Evolutionary conservation across 345 rosid species (phyloP).

Genomic region (Schrenkiella parvula): DNA sequence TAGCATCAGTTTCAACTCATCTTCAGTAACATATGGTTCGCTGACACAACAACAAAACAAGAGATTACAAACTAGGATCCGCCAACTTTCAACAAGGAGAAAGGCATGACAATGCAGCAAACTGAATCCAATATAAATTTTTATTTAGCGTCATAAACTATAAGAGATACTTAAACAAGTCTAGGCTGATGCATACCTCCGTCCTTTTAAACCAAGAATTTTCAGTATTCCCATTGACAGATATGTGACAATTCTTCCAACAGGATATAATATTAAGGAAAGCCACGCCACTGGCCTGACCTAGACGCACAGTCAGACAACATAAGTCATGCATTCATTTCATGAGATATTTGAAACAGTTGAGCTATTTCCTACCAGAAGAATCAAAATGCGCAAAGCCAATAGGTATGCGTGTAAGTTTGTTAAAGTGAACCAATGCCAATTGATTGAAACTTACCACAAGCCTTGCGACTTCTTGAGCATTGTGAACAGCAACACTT

Average conservation of each 20-base stretch:
- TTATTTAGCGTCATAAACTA: background rate
- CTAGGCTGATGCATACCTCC: slow-evolving; percentile 55
- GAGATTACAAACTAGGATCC: background rate
- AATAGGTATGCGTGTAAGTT: background rate
- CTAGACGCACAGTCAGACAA: slow-evolving; percentile 54
- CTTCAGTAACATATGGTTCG: slow-evolving; percentile 96
- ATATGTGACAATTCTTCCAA: slow-evolving; percentile 89
- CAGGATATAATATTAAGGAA: slow-evolving; percentile 88
- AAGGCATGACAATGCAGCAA: slow-evolving; percentile 9
- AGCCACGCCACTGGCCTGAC: slow-evolving; percentile 99
- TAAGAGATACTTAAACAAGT: slow-evolving; percentile 1
- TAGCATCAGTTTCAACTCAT: slow-evolving; percentile 91
- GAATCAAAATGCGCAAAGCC: background rate
- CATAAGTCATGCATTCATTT: slow-evolving; percentile 30
- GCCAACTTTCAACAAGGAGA: slow-evolving; percentile 1
- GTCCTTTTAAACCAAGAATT: slow-evolving; percentile 87
- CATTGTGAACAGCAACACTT: slow-evolving; percentile 96
- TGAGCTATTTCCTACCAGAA: slow-evolving; percentile 11
- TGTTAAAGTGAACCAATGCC: background rate
- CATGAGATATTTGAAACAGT: background rate
- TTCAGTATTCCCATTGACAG: slow-evolving; percentile 98
- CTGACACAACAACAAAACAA: slow-evolving; percentile 27
- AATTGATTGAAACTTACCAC: slow-evolving; percentile 58
- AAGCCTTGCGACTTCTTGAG: slow-evolving; percentile 88
- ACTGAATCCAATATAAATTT: background rate